Conservation (phyloP, 2,329 filamentous ascomycete species). For the Apiospora kogelbergensis region DNA sequence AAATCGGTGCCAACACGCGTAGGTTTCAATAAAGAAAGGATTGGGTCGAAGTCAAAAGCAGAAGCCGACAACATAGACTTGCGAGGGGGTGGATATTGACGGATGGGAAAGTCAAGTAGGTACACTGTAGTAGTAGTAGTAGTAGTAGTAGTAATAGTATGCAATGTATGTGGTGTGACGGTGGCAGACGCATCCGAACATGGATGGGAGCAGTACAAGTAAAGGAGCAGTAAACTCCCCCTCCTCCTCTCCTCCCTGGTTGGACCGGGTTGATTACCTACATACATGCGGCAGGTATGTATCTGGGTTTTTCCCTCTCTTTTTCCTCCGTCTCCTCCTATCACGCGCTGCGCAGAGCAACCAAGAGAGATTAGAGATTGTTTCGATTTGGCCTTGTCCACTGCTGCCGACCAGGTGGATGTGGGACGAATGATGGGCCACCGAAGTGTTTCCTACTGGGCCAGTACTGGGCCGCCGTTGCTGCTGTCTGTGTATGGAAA, state of each 20-base stretch:
- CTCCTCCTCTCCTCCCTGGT: not conserved
- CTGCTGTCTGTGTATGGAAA: not conserved
- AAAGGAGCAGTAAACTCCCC: too few relatives aligned
- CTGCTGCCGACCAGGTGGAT: not conserved
- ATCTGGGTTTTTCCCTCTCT: not conserved
- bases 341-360: not conserved
- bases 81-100: constrained; percentile 1
- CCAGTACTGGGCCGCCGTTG: not conserved
- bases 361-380: not conserved
- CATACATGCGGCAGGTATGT: too few relatives aligned
- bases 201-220: not conserved
- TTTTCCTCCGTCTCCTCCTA: not conserved
- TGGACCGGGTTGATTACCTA: not conserved
- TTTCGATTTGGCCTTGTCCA: constrained; percentile 4
- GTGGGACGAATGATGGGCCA: not conserved
- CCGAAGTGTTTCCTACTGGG: not conserved
- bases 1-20: not conserved
- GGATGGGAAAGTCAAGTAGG: not conserved
- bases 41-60: constrained; percentile 4
- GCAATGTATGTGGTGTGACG: not conserved
- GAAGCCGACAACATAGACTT: constrained; percentile 1
- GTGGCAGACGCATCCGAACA: constrained; percentile 1
- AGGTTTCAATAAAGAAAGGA: constrained; percentile 8
- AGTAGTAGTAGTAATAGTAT: not conserved
- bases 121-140: too few relatives aligned